Conservation (phyloP, 2,329 filamentous ascomycete genomes). For the Talaromyces piceae region DNA sequence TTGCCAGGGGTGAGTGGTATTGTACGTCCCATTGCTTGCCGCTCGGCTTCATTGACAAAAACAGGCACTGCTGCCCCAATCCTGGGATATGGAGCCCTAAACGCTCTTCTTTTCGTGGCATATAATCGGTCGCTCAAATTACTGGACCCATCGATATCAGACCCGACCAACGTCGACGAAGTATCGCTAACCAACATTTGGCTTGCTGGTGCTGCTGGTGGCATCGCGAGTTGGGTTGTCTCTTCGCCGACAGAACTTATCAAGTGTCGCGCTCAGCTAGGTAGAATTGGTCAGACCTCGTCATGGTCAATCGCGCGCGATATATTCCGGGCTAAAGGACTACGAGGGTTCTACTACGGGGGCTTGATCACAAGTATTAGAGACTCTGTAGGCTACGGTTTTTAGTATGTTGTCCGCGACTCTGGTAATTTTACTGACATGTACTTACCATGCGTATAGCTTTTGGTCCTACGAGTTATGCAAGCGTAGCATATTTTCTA, state of each 20-base stretch:
- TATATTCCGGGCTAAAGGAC: constrained; percentile 51
- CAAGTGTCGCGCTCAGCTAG: constrained; percentile 81
- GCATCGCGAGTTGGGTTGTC: constrained; percentile 76
- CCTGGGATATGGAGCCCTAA: constrained; percentile 82
- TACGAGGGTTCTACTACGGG: constrained; percentile 71
- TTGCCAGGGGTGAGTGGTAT: constrained; percentile 30
- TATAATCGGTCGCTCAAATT: constrained; percentile 76
- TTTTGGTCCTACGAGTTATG: constrained; percentile 86
- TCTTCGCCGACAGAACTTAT: constrained; percentile 85
- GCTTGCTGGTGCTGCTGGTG: constrained; percentile 71
- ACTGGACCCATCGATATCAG: constrained; percentile 41
- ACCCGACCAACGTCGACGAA: constrained; percentile 35
- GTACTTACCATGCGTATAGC: constrained; percentile 25
- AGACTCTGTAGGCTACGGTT: constrained; percentile 90
- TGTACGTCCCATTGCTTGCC: neutral
- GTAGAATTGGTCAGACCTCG: constrained; percentile 39
- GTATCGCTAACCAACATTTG: constrained; percentile 60
- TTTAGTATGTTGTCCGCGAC: constrained; percentile 55
- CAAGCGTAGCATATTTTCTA: constrained; percentile 46
- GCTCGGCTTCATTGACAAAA: constrained; percentile 3
- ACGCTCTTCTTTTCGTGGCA: constrained; percentile 79
- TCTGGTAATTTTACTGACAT: neutral
- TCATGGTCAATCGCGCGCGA: constrained; percentile 58
- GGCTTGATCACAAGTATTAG: constrained; percentile 73
- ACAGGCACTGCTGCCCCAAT: constrained; percentile 75